Conservation (phyloP, 176 grass and related monocot genomes). For the Carex kokanica region DNA sequence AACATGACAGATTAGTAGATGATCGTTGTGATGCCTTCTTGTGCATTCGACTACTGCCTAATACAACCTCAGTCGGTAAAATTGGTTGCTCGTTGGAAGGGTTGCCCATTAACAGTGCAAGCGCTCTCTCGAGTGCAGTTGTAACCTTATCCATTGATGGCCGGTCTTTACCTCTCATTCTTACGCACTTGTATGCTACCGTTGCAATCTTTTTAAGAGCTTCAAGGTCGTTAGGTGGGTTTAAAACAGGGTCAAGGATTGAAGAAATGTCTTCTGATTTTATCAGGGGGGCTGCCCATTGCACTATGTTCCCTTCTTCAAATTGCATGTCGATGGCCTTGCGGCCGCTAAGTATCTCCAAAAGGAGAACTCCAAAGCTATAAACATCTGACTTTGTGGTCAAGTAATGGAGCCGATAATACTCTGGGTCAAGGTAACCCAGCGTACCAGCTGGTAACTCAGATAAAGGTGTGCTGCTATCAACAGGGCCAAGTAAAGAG, state of each 20-base stretch:
- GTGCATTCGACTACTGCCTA: slow-evolving; percentile 88
- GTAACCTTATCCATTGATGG: slow-evolving; percentile 99
- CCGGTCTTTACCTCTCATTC: slow-evolving; percentile 87
- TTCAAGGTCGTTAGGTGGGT: slow-evolving; percentile 67
- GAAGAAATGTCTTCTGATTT: slow-evolving; percentile 74
- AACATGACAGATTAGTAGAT: slow-evolving; percentile 80
- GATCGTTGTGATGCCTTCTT: slow-evolving; percentile 89
- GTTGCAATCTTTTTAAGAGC: slow-evolving; percentile 95
- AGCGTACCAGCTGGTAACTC: slow-evolving; percentile 90
- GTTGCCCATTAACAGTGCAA: slow-evolving; percentile 86
- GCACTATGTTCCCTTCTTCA: slow-evolving; percentile 94
- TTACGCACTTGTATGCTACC: slow-evolving; percentile 86
- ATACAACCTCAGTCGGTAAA: slow-evolving; percentile 85
- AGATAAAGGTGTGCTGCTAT: slow-evolving; percentile 74
- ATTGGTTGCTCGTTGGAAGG: slow-evolving; percentile 90
- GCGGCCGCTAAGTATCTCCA: slow-evolving; percentile 87
- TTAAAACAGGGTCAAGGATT: slow-evolving; percentile 69
- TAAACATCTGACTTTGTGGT: slow-evolving; percentile 96
- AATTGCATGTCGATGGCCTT: slow-evolving; percentile 98
- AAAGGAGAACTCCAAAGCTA: slow-evolving; percentile 91
- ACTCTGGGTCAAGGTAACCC: slow-evolving; percentile 94
- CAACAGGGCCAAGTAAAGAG: slow-evolving; percentile 81
- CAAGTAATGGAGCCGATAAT: slow-evolving; percentile 96
- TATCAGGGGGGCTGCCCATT: slow-evolving; percentile 92
- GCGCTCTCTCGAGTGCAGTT: slow-evolving; percentile 78